phyloP scores from a whole-genome alignment of 2,329 filamentous ascomycete genomes.

The Dothistroma pini region DNA sequence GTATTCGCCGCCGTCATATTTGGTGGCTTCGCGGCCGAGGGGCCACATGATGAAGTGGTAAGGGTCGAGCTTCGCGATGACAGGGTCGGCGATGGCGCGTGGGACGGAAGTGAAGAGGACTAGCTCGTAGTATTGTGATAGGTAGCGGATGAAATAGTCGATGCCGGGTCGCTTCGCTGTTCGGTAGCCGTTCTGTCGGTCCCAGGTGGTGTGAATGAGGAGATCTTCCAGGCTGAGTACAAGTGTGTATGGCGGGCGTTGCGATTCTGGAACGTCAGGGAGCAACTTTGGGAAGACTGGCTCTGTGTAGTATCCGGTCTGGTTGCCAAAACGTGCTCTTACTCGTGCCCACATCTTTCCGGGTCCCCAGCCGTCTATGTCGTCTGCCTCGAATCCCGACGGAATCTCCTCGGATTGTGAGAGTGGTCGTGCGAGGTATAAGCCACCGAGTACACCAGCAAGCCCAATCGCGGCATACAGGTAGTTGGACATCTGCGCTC shows the following conservation, averaged over 20 bases:
- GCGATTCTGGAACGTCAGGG: conserved; percentile 71
- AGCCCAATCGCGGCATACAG: conserved; percentile 62
- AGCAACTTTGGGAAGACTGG: conserved; percentile 92
- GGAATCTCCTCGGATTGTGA: conserved; percentile 64
- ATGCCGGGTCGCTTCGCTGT: conserved; percentile 91
- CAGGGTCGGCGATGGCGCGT: conserved; percentile 75
- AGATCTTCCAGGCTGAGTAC: conserved; percentile 92
- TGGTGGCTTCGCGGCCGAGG: conserved; percentile 91
- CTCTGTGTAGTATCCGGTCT: conserved; percentile 90
- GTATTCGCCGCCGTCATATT: conserved; percentile 93
- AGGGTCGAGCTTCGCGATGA: conserved; percentile 90
- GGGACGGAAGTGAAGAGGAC: conserved; percentile 93
- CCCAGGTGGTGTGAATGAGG: conserved; percentile 92
- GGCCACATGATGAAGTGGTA: conserved; percentile 95
- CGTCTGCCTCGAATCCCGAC: conserved; percentile 55
- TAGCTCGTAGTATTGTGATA: conserved; percentile 96
- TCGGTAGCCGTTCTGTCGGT: conserved; percentile 89
- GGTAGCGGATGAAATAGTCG: conserved; percentile 95
- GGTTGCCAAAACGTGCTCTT: conserved; percentile 67
- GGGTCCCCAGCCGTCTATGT: conserved; percentile 75
- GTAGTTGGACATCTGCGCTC: conserved; percentile 71
- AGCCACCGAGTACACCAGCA: conserved; percentile 54
- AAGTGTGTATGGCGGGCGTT: conserved; percentile 84
- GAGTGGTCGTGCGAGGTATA: conserved; percentile 87
- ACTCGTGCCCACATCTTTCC: conserved; percentile 76